Percentiles rank a stretch among this genome's conserved stretches.
Evolutionary conservation across 164 flowering plant species (phyloP).

Genomic region (Vitis vinifera): ASM3070453v1 NC_081813.1:23229501-23230000

Average conservation of each 20-base stretch:
- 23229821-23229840: too few species aligned
- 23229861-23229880: too few species aligned
- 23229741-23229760: background rate
- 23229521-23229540: conserved; percentile 23
- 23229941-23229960: too few species aligned
- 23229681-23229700: conserved; percentile 34
- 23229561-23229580: conserved; percentile 31
- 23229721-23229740: background rate
- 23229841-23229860: too few species aligned
- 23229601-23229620: conserved; percentile 21
- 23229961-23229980: too few species aligned
- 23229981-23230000: too few species aligned
- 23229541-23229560: conserved; percentile 41
- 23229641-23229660: conserved; percentile 29
- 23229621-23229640: conserved; percentile 16
- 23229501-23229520: conserved; percentile 15
- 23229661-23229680: conserved; percentile 11
- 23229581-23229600: conserved; percentile 35
- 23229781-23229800: conserved; percentile 23
- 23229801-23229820: conserved; percentile 23
- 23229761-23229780: background rate
- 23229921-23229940: too few species aligned
- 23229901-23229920: too few species aligned
- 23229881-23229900: too few species aligned
- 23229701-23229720: conserved; percentile 8